A percentile compares a stretch with the other conserved stretches of the same genome.
These are phyloP conservation scores for Cystobasidium ongulense DNA, from an alignment of 768 basidiomycete genomes.

Conservation along the genomic window DNA sequence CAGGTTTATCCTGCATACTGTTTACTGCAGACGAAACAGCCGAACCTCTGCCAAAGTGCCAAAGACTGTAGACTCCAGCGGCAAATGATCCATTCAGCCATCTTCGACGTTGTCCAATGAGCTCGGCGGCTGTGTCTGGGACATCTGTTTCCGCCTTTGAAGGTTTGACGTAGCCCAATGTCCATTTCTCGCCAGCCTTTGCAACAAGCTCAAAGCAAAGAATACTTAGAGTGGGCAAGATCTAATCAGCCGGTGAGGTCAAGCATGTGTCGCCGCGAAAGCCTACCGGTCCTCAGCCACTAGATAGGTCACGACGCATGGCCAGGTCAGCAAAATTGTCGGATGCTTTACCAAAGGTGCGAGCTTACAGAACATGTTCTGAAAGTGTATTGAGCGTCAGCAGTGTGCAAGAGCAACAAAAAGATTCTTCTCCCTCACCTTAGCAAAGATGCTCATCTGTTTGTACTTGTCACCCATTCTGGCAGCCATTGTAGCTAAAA, in stretches of 20 bases:
- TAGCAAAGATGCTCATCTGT: slow-evolving; percentile 86
- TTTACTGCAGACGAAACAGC: too few relatives aligned
- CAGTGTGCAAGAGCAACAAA: too few relatives aligned
- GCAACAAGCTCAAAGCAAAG: slow-evolving; percentile 95
- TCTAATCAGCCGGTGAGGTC: not conserved
- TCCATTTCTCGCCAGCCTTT: slow-evolving; percentile 74
- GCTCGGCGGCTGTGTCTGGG: slow-evolving; percentile 68
- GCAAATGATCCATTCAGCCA: slow-evolving; percentile 91
- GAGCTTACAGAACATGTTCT: slow-evolving; percentile 52
- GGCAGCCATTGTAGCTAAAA: slow-evolving; percentile 18
- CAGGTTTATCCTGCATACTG: too few relatives aligned
- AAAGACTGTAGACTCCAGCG: slow-evolving; percentile 65
- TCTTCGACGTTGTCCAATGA: slow-evolving; percentile 89
- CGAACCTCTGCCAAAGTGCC: slow-evolving; percentile 53
- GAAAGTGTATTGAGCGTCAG: too few relatives aligned
- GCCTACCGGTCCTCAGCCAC: slow-evolving; percentile 63
- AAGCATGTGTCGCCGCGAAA: not conserved
- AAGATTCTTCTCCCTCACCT: slow-evolving; percentile 42
- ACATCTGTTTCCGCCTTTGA: slow-evolving; percentile 51
- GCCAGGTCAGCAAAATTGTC: slow-evolving; percentile 33
- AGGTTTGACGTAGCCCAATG: slow-evolving; percentile 83
- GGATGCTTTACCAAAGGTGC: not conserved
- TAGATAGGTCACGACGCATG: slow-evolving; percentile 45
- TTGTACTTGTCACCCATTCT: slow-evolving; percentile 31
- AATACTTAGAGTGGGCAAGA: slow-evolving; percentile 54